Percentiles rank a stretch among this genome's conserved stretches.
Evolutionary conservation across 805 yeast genomes (phyloP).

Genomic region (Saturnispora silvae): DNA sequence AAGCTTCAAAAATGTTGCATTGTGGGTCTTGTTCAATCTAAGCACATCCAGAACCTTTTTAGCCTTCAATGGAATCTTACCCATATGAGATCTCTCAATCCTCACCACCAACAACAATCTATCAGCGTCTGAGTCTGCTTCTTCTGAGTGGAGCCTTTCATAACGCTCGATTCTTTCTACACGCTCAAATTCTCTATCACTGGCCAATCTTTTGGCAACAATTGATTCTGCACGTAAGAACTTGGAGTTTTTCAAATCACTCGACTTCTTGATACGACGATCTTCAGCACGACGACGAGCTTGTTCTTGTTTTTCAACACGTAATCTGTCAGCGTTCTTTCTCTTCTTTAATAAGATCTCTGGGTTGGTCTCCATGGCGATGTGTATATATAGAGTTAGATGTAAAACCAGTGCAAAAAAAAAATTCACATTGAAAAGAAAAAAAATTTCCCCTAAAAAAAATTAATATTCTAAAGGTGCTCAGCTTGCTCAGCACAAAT

Average conservation of each 20-base stretch:
- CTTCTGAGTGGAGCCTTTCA: constrained; percentile 28
- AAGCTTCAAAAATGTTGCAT: constrained; percentile 63
- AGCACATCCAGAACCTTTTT: constrained; percentile 47
- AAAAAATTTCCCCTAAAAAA: neutral
- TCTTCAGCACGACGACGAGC: constrained; percentile 41
- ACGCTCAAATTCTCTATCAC: constrained; percentile 59
- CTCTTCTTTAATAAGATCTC: constrained; percentile 70
- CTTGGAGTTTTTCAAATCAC: constrained; percentile 33
- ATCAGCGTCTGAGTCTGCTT: constrained; percentile 17
- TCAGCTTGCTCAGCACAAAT: constrained; percentile 1
- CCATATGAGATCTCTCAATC: constrained; percentile 53
- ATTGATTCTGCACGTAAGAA: constrained; percentile 69
- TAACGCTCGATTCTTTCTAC: constrained; percentile 49
- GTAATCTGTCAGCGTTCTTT: constrained; percentile 63
- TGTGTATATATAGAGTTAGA: constrained; percentile 13
- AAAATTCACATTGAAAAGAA: too few species aligned
- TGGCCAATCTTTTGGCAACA: constrained; percentile 54
- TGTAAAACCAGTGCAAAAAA: too few species aligned
- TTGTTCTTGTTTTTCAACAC: constrained; percentile 63
- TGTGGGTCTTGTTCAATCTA: constrained; percentile 48
- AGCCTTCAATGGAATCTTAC: constrained; percentile 56
- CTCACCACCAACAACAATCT: constrained; percentile 58
- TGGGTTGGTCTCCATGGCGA: constrained; percentile 55
- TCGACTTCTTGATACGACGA: constrained; percentile 33
- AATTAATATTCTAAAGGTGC: neutral